Evolutionary conservation across 306 rosid genomes (phyloP).

Genomic region (Lathyrus aphaca): DNA sequence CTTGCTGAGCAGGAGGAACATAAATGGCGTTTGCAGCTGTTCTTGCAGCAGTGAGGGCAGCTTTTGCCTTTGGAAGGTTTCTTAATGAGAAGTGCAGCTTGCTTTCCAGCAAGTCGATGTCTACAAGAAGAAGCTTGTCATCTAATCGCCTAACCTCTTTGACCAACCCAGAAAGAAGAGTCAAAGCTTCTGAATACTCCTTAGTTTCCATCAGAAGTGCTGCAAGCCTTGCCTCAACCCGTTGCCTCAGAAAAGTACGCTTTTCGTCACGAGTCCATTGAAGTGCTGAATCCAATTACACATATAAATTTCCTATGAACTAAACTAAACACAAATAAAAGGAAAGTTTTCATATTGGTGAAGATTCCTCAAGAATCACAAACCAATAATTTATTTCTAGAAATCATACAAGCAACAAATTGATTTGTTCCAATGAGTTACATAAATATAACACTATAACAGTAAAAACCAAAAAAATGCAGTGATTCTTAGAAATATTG

Average conservation of each 20-base stretch:
- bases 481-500: not conserved
- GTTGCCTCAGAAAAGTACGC: slow-evolving; percentile 87
- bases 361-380: not conserved
- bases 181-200: slow-evolving; percentile 87
- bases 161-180: slow-evolving; percentile 76
- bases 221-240: slow-evolving; percentile 96
- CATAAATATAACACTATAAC: not conserved
- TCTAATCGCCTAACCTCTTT: slow-evolving; percentile 96
- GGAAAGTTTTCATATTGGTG: too few species aligned
- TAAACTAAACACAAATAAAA: too few species aligned
- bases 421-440: not conserved
- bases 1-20: slow-evolving; percentile 98
- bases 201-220: slow-evolving; percentile 90
- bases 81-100: slow-evolving; percentile 88
- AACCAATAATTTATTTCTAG: too few species aligned
- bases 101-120: slow-evolving; percentile 92
- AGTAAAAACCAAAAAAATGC: not conserved
- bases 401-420: not conserved
- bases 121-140: slow-evolving; percentile 96
- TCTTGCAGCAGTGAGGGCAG: slow-evolving; percentile 94
- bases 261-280: slow-evolving; percentile 92
- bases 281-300: too few species aligned
- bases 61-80: slow-evolving; percentile 97
- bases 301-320: too few species aligned
- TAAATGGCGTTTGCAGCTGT: slow-evolving; percentile 96